These are phyloP conservation scores for Fistulina hepatica DNA, from an alignment of 1,284 basidiomycete species.

Conservation along the genomic window DNA sequence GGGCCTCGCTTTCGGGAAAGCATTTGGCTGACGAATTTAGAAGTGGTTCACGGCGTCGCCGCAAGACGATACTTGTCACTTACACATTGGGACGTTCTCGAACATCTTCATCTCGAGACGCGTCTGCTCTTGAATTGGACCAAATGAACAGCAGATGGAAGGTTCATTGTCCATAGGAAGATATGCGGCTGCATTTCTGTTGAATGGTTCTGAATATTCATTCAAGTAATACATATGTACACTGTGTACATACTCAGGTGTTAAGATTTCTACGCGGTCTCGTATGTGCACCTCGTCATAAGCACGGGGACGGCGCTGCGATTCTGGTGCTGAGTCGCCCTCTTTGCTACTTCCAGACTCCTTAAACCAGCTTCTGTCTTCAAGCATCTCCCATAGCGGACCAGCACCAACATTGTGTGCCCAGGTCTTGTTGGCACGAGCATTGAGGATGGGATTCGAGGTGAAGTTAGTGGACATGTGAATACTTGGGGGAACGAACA, in stretches of 20 bases:
- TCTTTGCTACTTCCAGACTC: conserved; percentile 37
- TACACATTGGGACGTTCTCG: conserved; percentile 46
- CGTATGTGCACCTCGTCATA: conserved; percentile 34
- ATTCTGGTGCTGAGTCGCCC: conserved; percentile 30
- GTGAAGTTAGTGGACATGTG: conserved; percentile 38
- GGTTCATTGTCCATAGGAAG: conserved; percentile 44
- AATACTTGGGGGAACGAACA: conserved; percentile 30
- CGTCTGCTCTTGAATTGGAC: conserved; percentile 43
- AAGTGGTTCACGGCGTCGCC: neutral
- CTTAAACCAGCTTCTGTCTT: conserved; percentile 69
- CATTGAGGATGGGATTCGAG: conserved; percentile 29
- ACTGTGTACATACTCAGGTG: conserved; percentile 36
- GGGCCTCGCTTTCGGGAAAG: conserved; percentile 39
- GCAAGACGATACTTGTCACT: conserved; percentile 15
- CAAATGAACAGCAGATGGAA: conserved; percentile 50
- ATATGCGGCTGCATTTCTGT: conserved; percentile 49
- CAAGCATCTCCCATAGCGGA: conserved; percentile 59
- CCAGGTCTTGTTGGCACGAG: conserved; percentile 50
- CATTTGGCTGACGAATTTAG: conserved; percentile 29
- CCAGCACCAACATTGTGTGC: conserved; percentile 62
- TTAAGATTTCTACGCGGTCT: conserved; percentile 36
- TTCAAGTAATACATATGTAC: no score
- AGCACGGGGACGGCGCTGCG: conserved; percentile 44
- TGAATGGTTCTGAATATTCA: no score
- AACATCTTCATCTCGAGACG: conserved; percentile 42